Evolutionary conservation across 2,329 filamentous ascomycete species (phyloP), one percentile per base, ranked within the genome.

Genomic region (Lanzia echinophila): DNA sequence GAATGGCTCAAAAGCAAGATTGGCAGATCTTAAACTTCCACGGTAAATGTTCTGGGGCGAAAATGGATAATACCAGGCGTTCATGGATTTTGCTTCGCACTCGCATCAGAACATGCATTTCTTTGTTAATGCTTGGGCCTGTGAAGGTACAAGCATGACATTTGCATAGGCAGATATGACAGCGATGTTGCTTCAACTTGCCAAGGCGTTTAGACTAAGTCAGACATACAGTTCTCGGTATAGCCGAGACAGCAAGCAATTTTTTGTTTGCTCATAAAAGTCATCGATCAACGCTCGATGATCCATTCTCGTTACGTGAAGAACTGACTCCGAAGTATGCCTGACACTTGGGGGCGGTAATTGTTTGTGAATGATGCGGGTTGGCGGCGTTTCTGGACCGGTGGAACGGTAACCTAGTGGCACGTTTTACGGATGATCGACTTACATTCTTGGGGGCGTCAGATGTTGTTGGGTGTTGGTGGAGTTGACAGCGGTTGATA

Each of bases 1-100:
- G 77, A 78, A 53, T 67, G 75, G 53, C 15, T 53, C 13, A 53
- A 48, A 31, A 34, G 38, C 17, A 53, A n/a, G 15, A 48, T 53
- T 6, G 24, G 43, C 28, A 53, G 41, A 36, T 45, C 34, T 24
- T 53, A 24, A 41, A 33, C 17, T 28, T 15, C 6, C n/a, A 22
- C 20, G 20, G 19, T 42, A 13, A n/a, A n/a, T n/a, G n/a, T n/a
- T n/a, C n/a, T n/a, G n/a, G 39, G 39, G 13, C 8, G 19, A 20
- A 34, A 22, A 32, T 19, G 24, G 12, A 47, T 24, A 15, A 39
- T 48, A 48, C 20, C 43, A 41, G 50, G 50, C 34, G 50, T 53
- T 31, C 17, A n/a, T 19, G 43, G 50, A 50, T 39, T 53, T 48
- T 17, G 19, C 8, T 42, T 42, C 13, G 17, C 36, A 17, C 15